phyloP scores from a whole-genome alignment of 1,284 basidiomycete species.

The Trametes versicolor region DNA sequence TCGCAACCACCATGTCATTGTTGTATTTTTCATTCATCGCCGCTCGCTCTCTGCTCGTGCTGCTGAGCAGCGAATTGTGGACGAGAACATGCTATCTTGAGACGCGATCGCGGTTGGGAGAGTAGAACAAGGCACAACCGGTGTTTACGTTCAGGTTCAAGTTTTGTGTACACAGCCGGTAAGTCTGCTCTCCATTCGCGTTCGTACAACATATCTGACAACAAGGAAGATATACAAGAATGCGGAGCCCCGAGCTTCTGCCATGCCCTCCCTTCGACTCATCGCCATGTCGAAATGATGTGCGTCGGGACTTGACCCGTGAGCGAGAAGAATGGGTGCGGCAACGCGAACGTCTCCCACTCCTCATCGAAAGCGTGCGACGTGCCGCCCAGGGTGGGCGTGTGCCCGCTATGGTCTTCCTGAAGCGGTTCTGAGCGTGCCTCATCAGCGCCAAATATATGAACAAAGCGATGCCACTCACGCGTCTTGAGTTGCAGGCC shows the following conservation, averaged over 20 bases:
- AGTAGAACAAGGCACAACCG: neutral
- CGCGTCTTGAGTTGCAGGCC: slow-evolving; percentile 19
- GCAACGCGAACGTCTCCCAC: slow-evolving; percentile 11
- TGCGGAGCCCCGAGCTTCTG: neutral
- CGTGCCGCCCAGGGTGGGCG: slow-evolving; percentile 4
- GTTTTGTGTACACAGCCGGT: neutral
- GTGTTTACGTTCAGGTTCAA: neutral
- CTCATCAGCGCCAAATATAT: neutral
- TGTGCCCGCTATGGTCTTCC: slow-evolving; percentile 7
- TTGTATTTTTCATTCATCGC: neutral
- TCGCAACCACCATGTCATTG: too few relatives aligned
- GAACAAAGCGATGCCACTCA: neutral
- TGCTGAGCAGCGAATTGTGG: neutral
- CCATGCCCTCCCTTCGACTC: neutral
- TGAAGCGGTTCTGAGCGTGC: slow-evolving; percentile 8
- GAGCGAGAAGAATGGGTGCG: slow-evolving; percentile 16
- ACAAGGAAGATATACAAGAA: neutral
- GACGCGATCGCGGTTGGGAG: too few relatives aligned
- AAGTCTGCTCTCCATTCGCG: neutral
- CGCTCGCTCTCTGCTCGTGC: neutral
- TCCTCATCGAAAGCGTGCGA: slow-evolving; percentile 5
- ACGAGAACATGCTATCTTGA: neutral
- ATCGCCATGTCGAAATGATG: slow-evolving; percentile 13
- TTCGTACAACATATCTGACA: neutral
- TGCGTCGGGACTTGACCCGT: slow-evolving; percentile 21